These are phyloP conservation scores for Pseudozyma tsukubaensis DNA, from an alignment of 1,284 basidiomycete genomes.

Conservation along the genomic window DNA sequence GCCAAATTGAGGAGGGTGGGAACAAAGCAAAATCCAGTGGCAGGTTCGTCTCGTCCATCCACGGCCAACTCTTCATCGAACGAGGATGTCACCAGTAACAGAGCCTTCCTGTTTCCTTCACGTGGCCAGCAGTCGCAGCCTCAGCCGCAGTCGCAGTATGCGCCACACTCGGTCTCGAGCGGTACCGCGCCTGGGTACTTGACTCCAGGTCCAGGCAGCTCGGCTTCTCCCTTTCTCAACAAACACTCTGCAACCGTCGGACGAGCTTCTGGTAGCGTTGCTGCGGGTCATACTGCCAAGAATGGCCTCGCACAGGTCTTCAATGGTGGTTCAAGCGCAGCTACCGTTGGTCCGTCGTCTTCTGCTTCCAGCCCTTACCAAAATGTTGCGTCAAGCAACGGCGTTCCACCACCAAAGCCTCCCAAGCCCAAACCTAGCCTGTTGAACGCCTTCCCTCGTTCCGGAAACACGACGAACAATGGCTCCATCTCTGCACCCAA, in stretches of 20 bases:
- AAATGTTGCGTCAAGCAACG: background rate
- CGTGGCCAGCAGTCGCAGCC: background rate
- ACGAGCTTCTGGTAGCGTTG: constrained; percentile 22
- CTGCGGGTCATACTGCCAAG: constrained; percentile 15
- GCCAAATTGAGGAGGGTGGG: constrained; percentile 23
- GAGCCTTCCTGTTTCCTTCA: constrained; percentile 18
- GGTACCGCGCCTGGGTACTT: constrained; percentile 25
- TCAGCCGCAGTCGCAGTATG: constrained; percentile 5
- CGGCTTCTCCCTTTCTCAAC: constrained; percentile 50
- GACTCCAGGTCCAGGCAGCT: constrained; percentile 28
- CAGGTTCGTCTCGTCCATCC: constrained; percentile 14
- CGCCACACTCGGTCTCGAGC: constrained; percentile 4
- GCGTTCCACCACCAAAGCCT: constrained; percentile 31
- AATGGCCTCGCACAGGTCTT: constrained; percentile 33
- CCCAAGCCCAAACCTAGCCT: constrained; percentile 42
- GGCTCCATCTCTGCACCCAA: constrained; percentile 16
- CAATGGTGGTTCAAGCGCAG: constrained; percentile 10
- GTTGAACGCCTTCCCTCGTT: constrained; percentile 27
- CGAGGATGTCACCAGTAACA: constrained; percentile 22
- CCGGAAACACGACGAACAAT: background rate
- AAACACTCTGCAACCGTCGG: constrained; percentile 48
- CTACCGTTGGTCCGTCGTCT: constrained; percentile 24
- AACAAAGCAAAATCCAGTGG: constrained; percentile 10
- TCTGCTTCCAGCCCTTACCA: background rate
- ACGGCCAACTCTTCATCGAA: constrained; percentile 29